phyloP scores from a whole-genome alignment of 2,329 filamentous ascomycete species.

The Aureobasidium subglaciale region DNA sequence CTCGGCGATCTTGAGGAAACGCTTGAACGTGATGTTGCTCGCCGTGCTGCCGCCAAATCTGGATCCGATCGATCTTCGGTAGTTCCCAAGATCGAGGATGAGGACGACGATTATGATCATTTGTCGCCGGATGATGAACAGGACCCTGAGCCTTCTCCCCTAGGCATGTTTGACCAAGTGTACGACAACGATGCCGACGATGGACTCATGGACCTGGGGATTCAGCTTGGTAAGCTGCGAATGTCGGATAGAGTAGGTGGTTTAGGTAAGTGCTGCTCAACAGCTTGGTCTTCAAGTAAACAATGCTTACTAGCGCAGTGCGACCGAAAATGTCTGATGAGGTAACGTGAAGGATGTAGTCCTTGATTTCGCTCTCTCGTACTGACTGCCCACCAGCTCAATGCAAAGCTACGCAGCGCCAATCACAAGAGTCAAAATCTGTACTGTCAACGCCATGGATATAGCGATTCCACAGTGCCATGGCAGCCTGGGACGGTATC shows the following conservation, averaged over 20 bases:
- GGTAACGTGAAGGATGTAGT: conserved; percentile 36
- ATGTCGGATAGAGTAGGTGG: conserved; percentile 70
- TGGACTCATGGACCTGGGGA: conserved; percentile 64
- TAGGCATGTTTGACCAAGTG: conserved; percentile 58
- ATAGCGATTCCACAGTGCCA: background rate
- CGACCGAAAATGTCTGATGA: conserved; percentile 65
- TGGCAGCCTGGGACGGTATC: conserved; percentile 1
- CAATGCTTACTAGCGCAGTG: conserved; percentile 31
- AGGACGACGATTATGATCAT: conserved; percentile 51
- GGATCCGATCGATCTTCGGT: conserved; percentile 4
- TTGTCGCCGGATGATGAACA: conserved; percentile 47
- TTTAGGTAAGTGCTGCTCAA: conserved; percentile 30
- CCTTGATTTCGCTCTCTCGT: background rate
- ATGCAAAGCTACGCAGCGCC: background rate
- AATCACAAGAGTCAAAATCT: background rate
- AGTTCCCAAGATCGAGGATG: conserved; percentile 37
- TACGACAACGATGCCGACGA: conserved; percentile 61
- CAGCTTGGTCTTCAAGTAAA: too few species aligned
- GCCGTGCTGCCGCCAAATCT: conserved; percentile 25
- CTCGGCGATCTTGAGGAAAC: conserved; percentile 65
- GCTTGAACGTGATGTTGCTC: conserved; percentile 60
- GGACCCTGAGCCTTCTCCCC: conserved; percentile 54
- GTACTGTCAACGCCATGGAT: conserved; percentile 6
- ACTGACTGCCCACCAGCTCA: background rate
- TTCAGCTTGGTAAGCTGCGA: conserved; percentile 62